Evolutionary conservation across 164 flowering plant genomes (phyloP).

Genomic region (Platanus orientalis): DNA sequence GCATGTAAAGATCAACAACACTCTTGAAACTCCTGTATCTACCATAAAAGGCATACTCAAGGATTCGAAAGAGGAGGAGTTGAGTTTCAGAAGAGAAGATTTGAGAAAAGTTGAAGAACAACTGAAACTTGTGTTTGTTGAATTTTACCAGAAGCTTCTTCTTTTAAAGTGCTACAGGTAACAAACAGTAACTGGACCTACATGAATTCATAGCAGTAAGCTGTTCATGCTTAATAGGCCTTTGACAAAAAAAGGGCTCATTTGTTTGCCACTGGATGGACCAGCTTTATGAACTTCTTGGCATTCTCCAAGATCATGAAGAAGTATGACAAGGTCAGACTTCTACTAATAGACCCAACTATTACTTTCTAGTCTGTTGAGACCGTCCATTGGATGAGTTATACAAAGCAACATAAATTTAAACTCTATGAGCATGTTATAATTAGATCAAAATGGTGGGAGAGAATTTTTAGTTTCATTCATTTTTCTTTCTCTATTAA

Average conservation of each 20-base stretch:
- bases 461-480: too few species aligned
- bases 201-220: too few species aligned
- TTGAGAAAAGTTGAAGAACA: conserved; percentile 22
- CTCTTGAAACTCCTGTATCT: conserved; percentile 38
- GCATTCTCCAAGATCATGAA: conserved; percentile 66
- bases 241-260: too few species aligned
- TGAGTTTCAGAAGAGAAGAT: conserved; percentile 17
- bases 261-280: conserved; percentile 19
- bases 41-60: conserved; percentile 33
- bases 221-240: too few species aligned
- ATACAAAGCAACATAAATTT: too few species aligned
- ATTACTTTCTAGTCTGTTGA: too few species aligned
- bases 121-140: conserved; percentile 13
- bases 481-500: too few species aligned
- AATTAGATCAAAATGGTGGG: too few species aligned
- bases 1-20: conserved; percentile 32
- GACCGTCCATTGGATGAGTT: too few species aligned
- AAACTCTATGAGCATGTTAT: too few species aligned
- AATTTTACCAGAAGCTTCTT: conserved; percentile 18
- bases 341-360: too few species aligned
- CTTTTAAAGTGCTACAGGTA: conserved; percentile 24
- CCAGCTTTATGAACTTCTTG: conserved; percentile 52
- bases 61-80: conserved; percentile 7
- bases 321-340: conserved; percentile 72
- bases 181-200: too few species aligned